Percentiles rank a stretch among this genome's conserved stretches.
phyloP scores from a whole-genome alignment of 306 rosid species.

The Vigna mungo region DNA sequence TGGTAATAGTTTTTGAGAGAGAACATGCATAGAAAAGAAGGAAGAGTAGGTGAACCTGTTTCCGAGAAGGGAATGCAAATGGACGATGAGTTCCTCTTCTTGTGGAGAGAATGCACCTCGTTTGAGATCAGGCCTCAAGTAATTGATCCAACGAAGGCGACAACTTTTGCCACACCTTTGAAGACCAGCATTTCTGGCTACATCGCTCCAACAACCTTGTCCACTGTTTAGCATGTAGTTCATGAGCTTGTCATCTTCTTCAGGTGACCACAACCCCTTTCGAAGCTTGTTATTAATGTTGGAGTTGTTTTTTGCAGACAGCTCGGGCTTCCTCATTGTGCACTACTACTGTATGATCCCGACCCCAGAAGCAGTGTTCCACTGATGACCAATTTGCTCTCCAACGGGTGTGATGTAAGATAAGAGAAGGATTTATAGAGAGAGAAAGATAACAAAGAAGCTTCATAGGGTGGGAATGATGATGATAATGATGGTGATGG shows the following conservation, averaged over 20 bases:
- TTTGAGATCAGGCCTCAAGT: conserved; percentile 91
- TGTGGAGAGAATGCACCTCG: conserved; percentile 89
- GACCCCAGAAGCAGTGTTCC: conserved; percentile 10
- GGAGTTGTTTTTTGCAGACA: conserved; percentile 19
- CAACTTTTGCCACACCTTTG: conserved; percentile 95
- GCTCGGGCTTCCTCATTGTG: conserved; percentile 81
- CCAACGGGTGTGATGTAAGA: conserved; percentile 47
- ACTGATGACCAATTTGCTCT: not conserved
- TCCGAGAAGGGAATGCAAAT: conserved; percentile 91
- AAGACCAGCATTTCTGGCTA: conserved; percentile 87
- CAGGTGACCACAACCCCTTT: conserved; percentile 96
- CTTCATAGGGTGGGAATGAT: conserved; percentile 74
- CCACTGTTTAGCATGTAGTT: conserved; percentile 83
- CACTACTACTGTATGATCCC: not conserved
- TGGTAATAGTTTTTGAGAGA: not conserved
- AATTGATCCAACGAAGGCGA: conserved; percentile 92
- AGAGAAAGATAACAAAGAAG: conserved; percentile 51
- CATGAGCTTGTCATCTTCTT: conserved; percentile 88
- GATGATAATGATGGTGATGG: conserved; percentile 60
- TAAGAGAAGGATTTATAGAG: conserved; percentile 60
- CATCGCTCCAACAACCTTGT: conserved; percentile 95
- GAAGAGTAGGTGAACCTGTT: conserved; percentile 61
- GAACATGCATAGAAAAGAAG: conserved; percentile 7
- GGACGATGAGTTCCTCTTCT: conserved; percentile 87
- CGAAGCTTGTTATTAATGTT: conserved; percentile 53